These are phyloP conservation scores for Croton laevigatus DNA, from an alignment of 441 rosid genomes.

Conservation along the genomic window DNA sequence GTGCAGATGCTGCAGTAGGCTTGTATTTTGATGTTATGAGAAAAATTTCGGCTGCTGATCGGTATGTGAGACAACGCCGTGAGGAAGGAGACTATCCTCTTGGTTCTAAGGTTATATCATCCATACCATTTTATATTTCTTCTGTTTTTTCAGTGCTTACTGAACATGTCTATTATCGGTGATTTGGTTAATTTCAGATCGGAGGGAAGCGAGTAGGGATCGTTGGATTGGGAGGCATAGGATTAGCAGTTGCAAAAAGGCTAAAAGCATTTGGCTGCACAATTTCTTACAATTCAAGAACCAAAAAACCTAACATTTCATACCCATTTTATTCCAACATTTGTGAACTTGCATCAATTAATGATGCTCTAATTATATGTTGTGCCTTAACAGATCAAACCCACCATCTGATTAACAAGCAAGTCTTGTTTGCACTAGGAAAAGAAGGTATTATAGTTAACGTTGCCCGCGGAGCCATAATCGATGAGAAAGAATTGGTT, in stretches of 20 bases:
- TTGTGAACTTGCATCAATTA: slow-evolving; percentile 42
- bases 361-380: slow-evolving; percentile 47
- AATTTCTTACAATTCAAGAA: slow-evolving; percentile 52
- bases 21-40: slow-evolving; percentile 49
- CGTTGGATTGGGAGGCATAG: slow-evolving; percentile 52
- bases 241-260: slow-evolving; percentile 46
- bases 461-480: slow-evolving; percentile 53
- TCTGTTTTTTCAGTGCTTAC: neutral
- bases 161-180: no score
- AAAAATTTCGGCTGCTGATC: slow-evolving; percentile 49
- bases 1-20: slow-evolving; percentile 50
- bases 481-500: slow-evolving; percentile 65
- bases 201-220: slow-evolving; percentile 56
- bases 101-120: slow-evolving; percentile 45
- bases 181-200: slow-evolving; percentile 38
- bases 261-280: slow-evolving; percentile 47
- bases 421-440: slow-evolving; percentile 58
- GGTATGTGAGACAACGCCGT: slow-evolving; percentile 35
- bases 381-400: slow-evolving; percentile 42
- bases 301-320: slow-evolving; percentile 20
- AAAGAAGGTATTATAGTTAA: slow-evolving; percentile 56
- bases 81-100: slow-evolving; percentile 48
- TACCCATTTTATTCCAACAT: slow-evolving; percentile 41
- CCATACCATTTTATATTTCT: neutral
- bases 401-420: slow-evolving; percentile 44